phyloP scores from a whole-genome alignment of 2,329 filamentous ascomycete genomes.

The Neurospora sp. region DNA sequence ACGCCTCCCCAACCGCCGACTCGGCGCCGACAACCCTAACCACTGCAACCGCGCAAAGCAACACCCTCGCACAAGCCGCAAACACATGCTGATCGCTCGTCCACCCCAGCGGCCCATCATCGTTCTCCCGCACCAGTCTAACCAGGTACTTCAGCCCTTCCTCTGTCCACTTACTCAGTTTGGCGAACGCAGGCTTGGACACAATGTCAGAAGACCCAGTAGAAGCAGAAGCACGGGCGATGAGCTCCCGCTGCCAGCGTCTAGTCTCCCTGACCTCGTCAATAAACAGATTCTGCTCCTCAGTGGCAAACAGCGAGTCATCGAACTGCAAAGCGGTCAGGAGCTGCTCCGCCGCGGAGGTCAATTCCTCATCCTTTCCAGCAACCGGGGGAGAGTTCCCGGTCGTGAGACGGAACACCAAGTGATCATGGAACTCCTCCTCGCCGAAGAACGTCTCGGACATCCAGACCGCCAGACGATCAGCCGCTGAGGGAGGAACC shows the following conservation, averaged over 20 bases:
- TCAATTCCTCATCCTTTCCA: slow-evolving; percentile 12
- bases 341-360: slow-evolving; percentile 30
- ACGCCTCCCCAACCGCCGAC: slow-evolving; percentile 3
- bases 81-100: slow-evolving; percentile 21
- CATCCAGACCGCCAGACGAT: slow-evolving; percentile 35
- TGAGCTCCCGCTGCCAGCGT: slow-evolving; percentile 47
- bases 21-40: neutral
- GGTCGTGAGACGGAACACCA: slow-evolving; percentile 33
- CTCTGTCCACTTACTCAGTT: slow-evolving; percentile 12
- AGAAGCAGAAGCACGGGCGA: neutral
- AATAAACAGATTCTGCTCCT: slow-evolving; percentile 91
- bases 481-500: slow-evolving; percentile 38
- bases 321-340: slow-evolving; percentile 41
- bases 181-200: neutral
- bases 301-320: slow-evolving; percentile 69
- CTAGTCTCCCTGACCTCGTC: slow-evolving; percentile 68
- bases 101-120: slow-evolving; percentile 19
- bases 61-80: slow-evolving; percentile 15
- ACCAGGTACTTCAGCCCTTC: slow-evolving; percentile 12
- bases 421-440: slow-evolving; percentile 29
- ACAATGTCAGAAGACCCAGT: neutral
- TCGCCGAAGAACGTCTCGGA: slow-evolving; percentile 24
- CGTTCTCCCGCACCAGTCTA: slow-evolving; percentile 6
- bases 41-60: slow-evolving; percentile 14
- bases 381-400: slow-evolving; percentile 1